Conservation (phyloP, 2,329 filamentous ascomycete species). For the Botryosphaeria agaves region DNA sequence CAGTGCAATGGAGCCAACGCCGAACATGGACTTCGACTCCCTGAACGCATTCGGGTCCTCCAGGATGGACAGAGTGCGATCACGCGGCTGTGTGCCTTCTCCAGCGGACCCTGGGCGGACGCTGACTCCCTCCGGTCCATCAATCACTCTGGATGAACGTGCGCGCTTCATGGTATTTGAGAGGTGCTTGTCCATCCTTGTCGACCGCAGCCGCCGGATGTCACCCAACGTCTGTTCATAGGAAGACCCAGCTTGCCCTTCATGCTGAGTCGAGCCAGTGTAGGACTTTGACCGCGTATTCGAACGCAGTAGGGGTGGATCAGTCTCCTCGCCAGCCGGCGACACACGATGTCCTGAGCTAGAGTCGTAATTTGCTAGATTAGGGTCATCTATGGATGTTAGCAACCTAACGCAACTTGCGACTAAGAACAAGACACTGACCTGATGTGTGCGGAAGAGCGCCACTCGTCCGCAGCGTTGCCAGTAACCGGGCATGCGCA, state of each 20-base stretch:
- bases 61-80: conserved; percentile 55
- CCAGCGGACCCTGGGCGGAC: conserved; percentile 57
- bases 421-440: conserved; percentile 17
- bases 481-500: conserved; percentile 72
- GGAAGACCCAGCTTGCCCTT: conserved; percentile 45
- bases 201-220: conserved; percentile 79
- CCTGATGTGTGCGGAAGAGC: conserved; percentile 56
- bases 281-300: conserved; percentile 61
- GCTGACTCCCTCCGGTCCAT: conserved; percentile 56
- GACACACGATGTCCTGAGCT: conserved; percentile 43
- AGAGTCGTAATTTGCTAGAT: conserved; percentile 47
- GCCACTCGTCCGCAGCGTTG: conserved; percentile 70
- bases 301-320: conserved; percentile 38
- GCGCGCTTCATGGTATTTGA: conserved; percentile 87
- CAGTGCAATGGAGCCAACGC: conserved; percentile 76
- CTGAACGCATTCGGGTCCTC: conserved; percentile 55
- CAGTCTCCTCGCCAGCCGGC: conserved; percentile 26
- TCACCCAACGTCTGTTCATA: conserved; percentile 96
- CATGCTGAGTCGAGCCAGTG: conserved; percentile 39
- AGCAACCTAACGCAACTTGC: conserved; percentile 2
- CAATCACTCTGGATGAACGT: conserved; percentile 79
- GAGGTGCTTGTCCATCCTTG: conserved; percentile 81
- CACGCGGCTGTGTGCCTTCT: conserved; percentile 32
- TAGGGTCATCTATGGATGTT: conserved; percentile 43
- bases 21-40: conserved; percentile 72